phyloP scores from a whole-genome alignment of 148 eudicot species.

The Beta vulgaris region DNA sequence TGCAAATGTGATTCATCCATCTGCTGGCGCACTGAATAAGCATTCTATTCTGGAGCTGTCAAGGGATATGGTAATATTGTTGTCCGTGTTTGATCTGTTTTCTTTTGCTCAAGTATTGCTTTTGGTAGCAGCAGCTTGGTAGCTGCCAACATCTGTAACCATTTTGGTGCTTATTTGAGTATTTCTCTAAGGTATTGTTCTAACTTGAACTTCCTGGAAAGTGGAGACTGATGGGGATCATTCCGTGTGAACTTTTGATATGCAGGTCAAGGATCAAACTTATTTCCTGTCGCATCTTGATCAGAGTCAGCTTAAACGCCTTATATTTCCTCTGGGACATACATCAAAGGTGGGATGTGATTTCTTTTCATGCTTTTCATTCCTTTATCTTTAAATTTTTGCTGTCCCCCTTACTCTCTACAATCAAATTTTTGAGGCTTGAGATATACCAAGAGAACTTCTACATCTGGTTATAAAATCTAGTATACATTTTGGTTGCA shows the following conservation, averaged over 20 bases:
- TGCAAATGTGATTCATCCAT: slow-evolving; percentile 72
- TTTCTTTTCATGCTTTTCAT: background rate
- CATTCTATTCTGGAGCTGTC: slow-evolving; percentile 74
- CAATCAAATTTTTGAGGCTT: background rate
- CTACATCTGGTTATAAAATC: background rate
- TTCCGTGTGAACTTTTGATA: background rate
- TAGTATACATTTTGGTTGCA: too few species aligned
- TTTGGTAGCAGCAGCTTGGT: background rate
- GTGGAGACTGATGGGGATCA: background rate
- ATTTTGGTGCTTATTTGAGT: background rate
- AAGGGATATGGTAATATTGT: slow-evolving; percentile 63
- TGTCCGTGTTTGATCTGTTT: background rate
- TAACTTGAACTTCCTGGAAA: background rate
- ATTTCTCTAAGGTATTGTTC: background rate
- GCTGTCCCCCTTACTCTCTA: background rate
- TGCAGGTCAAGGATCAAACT: slow-evolving; percentile 97
- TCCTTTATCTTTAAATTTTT: background rate
- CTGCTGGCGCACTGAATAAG: slow-evolving; percentile 33
- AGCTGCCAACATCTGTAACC: background rate
- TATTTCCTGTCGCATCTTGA: slow-evolving; percentile 95
- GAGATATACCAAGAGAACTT: background rate
- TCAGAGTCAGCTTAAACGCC: slow-evolving; percentile 76
- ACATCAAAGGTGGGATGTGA: slow-evolving; percentile 60
- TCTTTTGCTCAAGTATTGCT: background rate
- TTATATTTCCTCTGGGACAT: slow-evolving; percentile 85